These are phyloP conservation scores for Rhipidocladum racemiflorum DNA, from an alignment of 176 grass and related monocot genomes.

Conservation along the genomic window DNA sequence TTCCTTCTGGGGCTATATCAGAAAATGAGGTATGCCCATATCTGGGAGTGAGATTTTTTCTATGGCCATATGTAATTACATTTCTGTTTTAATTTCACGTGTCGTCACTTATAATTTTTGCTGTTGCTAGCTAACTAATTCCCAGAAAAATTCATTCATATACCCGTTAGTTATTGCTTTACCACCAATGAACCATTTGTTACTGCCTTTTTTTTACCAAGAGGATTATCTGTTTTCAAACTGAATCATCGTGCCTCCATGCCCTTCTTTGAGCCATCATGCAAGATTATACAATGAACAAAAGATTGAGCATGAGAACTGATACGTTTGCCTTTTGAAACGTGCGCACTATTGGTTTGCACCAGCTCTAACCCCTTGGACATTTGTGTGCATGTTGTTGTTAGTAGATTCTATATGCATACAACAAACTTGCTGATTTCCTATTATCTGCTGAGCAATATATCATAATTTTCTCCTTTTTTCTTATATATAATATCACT, in stretches of 20 bases:
- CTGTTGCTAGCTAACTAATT: background rate
- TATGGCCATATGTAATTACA: slow-evolving; percentile 1
- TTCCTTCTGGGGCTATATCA: slow-evolving; percentile 97
- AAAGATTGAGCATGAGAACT: background rate
- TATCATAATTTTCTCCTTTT: background rate
- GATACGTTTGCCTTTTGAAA: background rate
- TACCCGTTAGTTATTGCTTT: background rate
- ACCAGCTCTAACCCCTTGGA: background rate
- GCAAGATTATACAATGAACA: background rate
- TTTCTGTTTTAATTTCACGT: slow-evolving; percentile 14
- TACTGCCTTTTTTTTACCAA: background rate
- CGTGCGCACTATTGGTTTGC: background rate
- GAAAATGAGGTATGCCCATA: slow-evolving; percentile 66
- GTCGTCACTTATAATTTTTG: background rate
- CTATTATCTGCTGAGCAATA: background rate
- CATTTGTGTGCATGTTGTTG: background rate
- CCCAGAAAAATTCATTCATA: background rate
- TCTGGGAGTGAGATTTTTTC: background rate
- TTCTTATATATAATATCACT: background rate
- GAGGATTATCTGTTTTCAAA: background rate
- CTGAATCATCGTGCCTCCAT: background rate
- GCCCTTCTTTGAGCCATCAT: background rate
- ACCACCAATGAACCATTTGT: background rate
- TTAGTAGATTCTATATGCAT: background rate
- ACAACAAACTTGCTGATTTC: background rate